Percentiles rank a stretch among this genome's conserved stretches.
These are phyloP conservation scores for Geotrichum australiense DNA, from an alignment of 1,139 yeast genomes.

Conservation along the genomic window DNA sequence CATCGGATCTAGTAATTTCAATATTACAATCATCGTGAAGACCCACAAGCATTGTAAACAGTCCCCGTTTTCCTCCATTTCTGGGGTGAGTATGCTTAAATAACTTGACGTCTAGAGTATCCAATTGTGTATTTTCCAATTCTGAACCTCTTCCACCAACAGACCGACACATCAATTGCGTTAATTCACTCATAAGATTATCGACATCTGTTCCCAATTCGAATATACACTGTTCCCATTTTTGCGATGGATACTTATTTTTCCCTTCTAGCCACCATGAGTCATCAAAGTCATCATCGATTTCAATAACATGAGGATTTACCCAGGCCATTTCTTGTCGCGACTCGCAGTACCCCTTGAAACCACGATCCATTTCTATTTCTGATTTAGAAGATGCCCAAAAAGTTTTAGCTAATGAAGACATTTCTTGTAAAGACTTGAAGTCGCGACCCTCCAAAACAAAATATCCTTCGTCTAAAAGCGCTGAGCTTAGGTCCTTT, in stretches of 20 bases:
- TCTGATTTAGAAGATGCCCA: not conserved
- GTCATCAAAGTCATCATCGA: conserved; percentile 3
- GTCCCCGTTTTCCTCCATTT: conserved; percentile 4
- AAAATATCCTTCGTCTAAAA: conserved; percentile 15
- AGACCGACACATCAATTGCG: no score
- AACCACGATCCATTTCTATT: conserved; percentile 1
- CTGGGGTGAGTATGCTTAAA: no score
- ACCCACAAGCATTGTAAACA: not conserved
- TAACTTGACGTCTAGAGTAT: no score
- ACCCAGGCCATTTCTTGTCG: not conserved
- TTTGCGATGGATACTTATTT: not conserved
- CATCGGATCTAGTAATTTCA: not conserved
- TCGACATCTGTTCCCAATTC: not conserved
- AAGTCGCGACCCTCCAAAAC: conserved; percentile 5
- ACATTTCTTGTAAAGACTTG: not conserved
- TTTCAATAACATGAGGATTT: no score
- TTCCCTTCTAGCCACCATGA: not conserved
- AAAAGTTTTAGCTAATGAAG: not conserved
- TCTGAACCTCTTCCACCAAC: not conserved
- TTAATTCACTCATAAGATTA: not conserved
- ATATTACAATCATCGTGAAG: not conserved
- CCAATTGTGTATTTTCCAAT: not conserved
- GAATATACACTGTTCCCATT: no score
- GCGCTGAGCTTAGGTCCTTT: conserved; percentile 11
- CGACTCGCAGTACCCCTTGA: not conserved